Base-by-base conservation (phyloP, 2,329 filamentous ascomycete genomes). In the Aureobasidium namibiae region DNA sequence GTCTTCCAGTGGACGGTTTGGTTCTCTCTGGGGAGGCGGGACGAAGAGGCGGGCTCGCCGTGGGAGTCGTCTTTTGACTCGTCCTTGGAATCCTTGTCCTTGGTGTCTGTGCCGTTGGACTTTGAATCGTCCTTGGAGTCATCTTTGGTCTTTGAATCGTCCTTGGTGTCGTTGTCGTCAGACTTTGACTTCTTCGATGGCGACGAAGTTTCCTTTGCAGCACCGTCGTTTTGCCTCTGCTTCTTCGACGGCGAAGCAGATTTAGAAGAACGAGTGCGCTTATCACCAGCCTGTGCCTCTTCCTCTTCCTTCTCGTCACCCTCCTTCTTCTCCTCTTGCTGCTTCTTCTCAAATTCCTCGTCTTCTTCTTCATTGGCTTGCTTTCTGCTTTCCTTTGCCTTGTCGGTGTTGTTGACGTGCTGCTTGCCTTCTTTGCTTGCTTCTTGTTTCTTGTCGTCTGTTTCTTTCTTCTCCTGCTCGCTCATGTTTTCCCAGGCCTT, bases 401-500 rank as follows among this genome's bases (percentile, higher is more conserved):
- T 70, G 2, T 62, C 61, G 1, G 76, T 77, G 64, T 78, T 78
- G 1, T 63, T 66, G 29, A 78, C 76, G 66, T 72, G 70, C 61
- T 77, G 76, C 63, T 74, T 74, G 11, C 75, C 75, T 56, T 76
- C 61, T 62, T 74, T 74, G 58, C 70, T 68, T 34, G 64, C 73
- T 53, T 68, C 62, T 58, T 67, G 63, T 65, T 73, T 74, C 65
- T 67, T 74, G 61, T 71, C 57, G 29, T 75, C 73, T 9, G 75
- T 77, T 61, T 71, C 69, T 59, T 76, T 63, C 61, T 77, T 78
- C 65, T 77, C 75, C 24, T 71, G 62, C 41, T 78, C 75, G 42
- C 64, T 72, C 76, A 79, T 75, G 49, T 75, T 65, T 65, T 79
- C 75, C 77, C 76, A 78, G 1, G 76, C 76, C 61, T 76, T 73